Conservation (phyloP, 2,329 filamentous ascomycete species). For the Pseudogymnoascus sp. region DNA sequence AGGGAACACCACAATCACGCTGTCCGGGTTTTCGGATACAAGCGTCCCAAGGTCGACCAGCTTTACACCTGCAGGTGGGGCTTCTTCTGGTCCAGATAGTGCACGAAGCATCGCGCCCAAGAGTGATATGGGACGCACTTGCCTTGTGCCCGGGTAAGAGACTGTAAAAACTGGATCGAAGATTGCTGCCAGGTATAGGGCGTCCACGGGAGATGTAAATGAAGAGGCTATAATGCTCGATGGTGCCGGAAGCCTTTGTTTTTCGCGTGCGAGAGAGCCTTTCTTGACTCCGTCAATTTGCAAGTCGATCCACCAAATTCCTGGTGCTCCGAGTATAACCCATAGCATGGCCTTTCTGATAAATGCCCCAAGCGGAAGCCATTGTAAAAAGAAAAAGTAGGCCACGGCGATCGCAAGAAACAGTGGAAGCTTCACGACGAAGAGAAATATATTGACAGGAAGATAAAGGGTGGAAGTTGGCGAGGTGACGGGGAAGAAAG, state of each 20-base stretch:
- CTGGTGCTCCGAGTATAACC: constrained; percentile 77
- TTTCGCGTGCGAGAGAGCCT: constrained; percentile 70
- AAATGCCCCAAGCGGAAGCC: constrained; percentile 61
- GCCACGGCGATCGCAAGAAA: constrained; percentile 57
- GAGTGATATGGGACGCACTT: constrained; percentile 69
- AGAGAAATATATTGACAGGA: constrained; percentile 61
- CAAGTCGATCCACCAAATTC: constrained; percentile 98
- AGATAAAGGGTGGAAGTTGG: constrained; percentile 53
- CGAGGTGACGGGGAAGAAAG: constrained; percentile 76
- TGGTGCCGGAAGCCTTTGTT: constrained; percentile 65
- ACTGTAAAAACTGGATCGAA: constrained; percentile 93
- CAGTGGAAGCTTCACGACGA: constrained; percentile 70
- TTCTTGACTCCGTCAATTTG: constrained; percentile 94
- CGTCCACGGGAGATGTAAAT: constrained; percentile 87
- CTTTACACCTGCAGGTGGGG: constrained; percentile 36
- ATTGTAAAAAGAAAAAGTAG: constrained; percentile 77
- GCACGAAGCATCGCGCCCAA: constrained; percentile 66
- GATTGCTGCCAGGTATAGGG: constrained; percentile 86
- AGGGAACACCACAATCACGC: constrained; percentile 79
- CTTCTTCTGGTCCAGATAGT: constrained; percentile 49
- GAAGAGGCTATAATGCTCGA: constrained; percentile 80
- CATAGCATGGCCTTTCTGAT: constrained; percentile 79
- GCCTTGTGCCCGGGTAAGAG: constrained; percentile 65
- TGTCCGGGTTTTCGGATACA: constrained; percentile 57
- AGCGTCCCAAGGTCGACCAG: constrained; percentile 57